Base-by-base conservation (phyloP, 352 stramenopile species). In the Phytophthora nicotianae region DNA sequence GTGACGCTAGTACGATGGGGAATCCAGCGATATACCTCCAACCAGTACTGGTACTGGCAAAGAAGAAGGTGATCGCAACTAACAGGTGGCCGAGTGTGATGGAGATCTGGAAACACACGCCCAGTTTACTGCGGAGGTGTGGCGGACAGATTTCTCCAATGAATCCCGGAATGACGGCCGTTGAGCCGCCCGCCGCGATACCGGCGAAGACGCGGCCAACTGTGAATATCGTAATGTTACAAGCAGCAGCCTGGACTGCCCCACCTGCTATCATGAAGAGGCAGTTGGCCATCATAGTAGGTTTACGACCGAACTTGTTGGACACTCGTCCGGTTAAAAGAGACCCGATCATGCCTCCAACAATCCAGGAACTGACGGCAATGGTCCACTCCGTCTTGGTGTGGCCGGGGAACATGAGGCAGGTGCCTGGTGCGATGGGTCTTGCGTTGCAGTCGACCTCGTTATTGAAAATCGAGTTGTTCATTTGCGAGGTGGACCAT, bases 401-500 rank as follows among this genome's bases (percentile, higher is more conserved):
- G 20, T 72, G 64, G 5, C 64, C 64, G 0, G 64, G 64, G 32
- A 72, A 72, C 58, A 72, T 68, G 49, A 72, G 51, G 50, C 64
- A 68, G 0, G 64, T 68, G 6, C 58, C 64, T 1, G 58, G 32
- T 55, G 42, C 58, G 2, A 88, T 56, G 7, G 78, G 76, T 21
- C 58, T 66, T 10, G 65, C 73, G 17, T 75, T 58, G 43, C 81
- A 90, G 33, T 74, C 67, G 17, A 58, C 51, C 19, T 75, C 68
- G 58, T 82, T 72, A 49, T 70, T 75, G 50, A 72, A 75, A 17
- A 66, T 68, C 1, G 42, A 55, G 35, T 70, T 60, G 57, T 76
- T 76, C 62, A 91, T 61, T 45, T 93, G 84, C 4, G 74, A 75
- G 5, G 81, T 75, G 9, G 74, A 79, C 84, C 68, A 76, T 27